Evolutionary conservation across 2,329 filamentous ascomycete species (phyloP), one percentile per base, ranked within the genome.

Genomic region (Fusarium praegraminearum): DNA sequence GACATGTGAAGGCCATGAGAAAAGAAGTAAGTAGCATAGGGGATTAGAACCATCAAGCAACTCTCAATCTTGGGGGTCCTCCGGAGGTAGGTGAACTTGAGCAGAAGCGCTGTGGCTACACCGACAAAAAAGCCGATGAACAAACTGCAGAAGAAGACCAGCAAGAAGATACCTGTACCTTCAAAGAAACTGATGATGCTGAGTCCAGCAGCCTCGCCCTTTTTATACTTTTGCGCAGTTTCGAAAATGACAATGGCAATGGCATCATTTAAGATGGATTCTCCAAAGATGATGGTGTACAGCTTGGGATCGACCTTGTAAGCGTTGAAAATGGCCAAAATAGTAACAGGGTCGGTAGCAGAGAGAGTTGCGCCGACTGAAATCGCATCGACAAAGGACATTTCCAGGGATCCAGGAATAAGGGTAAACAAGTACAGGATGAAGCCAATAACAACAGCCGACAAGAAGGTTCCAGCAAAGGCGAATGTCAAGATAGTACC

Each of bases 291-390:
- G 78, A 99, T 90, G 32, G 96, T 99, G 82, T 99, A 99, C 20
- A 99, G 87, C 82, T 98, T 98, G 4, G 96, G 96, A 76, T 99
- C 96, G 75, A 99, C 96, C 82, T 98, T 98, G 87, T 98, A 99
- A 2, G 96, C 92, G 80, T 98, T 98, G 87, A 99, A 99, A 73
- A 99, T 99, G 78, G 96, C 96, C 56, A 99, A 85, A 74, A 99
- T 98, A 0, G 96, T 99, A 62, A 99, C 95, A 0, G 96, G 96
- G 77, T 99, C 96, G 2, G 96, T 99, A 63, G 96, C 96, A 3
- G 96, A 98, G 33, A 99, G 87, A 0, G 96, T 99, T 45, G 96
- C 96, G 75, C 96, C 96, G 44, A 99, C 93, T 1, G 94, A 97
- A 78, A 99, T 96, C 70, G 96, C 96, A 78, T 99, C 96, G 71